A percentile compares a stretch with the other conserved stretches of the same genome.
Conservation (phyloP, 2,329 filamentous ascomycete species). For the Scedosporium minutisporum region DNA sequence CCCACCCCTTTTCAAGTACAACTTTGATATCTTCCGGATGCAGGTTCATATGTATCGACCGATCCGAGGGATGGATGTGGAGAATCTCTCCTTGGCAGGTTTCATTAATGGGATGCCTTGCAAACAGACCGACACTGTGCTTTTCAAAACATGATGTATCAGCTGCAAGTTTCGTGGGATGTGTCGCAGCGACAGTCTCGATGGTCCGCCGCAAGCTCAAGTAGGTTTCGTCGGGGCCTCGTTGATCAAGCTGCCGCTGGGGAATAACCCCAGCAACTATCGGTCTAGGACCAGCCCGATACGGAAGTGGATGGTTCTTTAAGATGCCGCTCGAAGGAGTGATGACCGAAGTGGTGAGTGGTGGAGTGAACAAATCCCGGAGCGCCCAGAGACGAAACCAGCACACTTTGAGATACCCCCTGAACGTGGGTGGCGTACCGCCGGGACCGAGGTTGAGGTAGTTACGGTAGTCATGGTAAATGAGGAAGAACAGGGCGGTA, state of each 20-base stretch:
- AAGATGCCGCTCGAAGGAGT: constrained; percentile 52
- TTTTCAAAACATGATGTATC: constrained; percentile 74
- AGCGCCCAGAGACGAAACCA: constrained; percentile 63
- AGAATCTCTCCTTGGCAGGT: constrained; percentile 74
- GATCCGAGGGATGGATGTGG: constrained; percentile 69
- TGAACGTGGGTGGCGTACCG: constrained; percentile 64
- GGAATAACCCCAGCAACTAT: constrained; percentile 67
- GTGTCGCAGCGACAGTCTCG: constrained; percentile 34
- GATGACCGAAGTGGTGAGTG: constrained; percentile 27
- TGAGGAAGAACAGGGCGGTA: constrained; percentile 36
- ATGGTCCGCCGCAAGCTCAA: constrained; percentile 44
- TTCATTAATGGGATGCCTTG: constrained; percentile 52
- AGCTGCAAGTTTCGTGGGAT: constrained; percentile 42
- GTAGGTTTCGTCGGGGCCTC: constrained; percentile 44
- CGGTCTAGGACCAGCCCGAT: constrained; percentile 55
- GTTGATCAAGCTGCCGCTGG: constrained; percentile 68
- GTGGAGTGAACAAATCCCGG: constrained; percentile 58
- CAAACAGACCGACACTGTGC: constrained; percentile 68
- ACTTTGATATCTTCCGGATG: constrained; percentile 68
- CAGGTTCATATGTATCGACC: constrained; percentile 69
- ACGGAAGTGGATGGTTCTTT: constrained; percentile 38
- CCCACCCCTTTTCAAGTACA: constrained; percentile 70
- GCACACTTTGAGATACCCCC: constrained; percentile 65
- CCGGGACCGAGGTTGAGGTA: constrained; percentile 72
- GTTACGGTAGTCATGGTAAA: constrained; percentile 64